Evolutionary conservation across 352 stramenopile species (phyloP).

Genomic region (Phytophthora pinifolia): DNA sequence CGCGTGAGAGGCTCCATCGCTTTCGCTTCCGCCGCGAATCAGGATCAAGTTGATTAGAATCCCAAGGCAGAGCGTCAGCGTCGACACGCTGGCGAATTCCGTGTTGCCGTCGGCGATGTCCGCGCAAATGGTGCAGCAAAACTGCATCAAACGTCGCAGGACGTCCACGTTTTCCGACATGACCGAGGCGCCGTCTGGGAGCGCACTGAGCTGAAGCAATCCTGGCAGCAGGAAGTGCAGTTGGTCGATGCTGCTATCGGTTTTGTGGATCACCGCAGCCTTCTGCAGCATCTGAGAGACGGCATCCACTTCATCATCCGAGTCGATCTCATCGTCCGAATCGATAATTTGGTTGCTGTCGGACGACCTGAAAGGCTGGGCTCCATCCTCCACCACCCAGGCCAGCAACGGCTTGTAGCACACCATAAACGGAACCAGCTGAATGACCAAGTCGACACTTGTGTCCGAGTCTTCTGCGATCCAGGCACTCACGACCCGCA

Average conservation of each 20-base stretch:
- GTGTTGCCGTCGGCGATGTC: slow-evolving; percentile 50
- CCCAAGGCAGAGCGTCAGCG: slow-evolving; percentile 73
- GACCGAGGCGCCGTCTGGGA: slow-evolving; percentile 48
- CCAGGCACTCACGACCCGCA: slow-evolving; percentile 78
- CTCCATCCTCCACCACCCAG: slow-evolving; percentile 18
- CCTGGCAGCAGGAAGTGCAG: slow-evolving; percentile 84
- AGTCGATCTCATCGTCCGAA: slow-evolving; percentile 75
- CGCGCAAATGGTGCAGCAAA: slow-evolving; percentile 70
- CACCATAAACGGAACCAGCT: slow-evolving; percentile 79
- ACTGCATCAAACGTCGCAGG: slow-evolving; percentile 68
- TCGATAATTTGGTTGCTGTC: slow-evolving; percentile 37
- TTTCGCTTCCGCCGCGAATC: slow-evolving; percentile 48
- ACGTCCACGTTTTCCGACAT: slow-evolving; percentile 65
- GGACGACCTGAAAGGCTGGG: slow-evolving; percentile 8
- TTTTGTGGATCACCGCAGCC: slow-evolving; percentile 30
- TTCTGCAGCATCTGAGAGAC: slow-evolving; percentile 47
- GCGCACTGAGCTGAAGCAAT: slow-evolving; percentile 75
- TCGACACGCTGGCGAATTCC: slow-evolving; percentile 56
- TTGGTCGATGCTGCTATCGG: slow-evolving; percentile 56
- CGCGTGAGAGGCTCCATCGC: slow-evolving; percentile 11
- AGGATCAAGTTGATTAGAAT: slow-evolving; percentile 82
- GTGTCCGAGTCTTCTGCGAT: slow-evolving; percentile 84
- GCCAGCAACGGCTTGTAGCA: slow-evolving; percentile 58
- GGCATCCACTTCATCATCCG: slow-evolving; percentile 65
- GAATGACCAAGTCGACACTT: slow-evolving; percentile 61